Conservation (phyloP, 2,329 filamentous ascomycete genomes). For the Neopestalotiopsis sp. region DNA sequence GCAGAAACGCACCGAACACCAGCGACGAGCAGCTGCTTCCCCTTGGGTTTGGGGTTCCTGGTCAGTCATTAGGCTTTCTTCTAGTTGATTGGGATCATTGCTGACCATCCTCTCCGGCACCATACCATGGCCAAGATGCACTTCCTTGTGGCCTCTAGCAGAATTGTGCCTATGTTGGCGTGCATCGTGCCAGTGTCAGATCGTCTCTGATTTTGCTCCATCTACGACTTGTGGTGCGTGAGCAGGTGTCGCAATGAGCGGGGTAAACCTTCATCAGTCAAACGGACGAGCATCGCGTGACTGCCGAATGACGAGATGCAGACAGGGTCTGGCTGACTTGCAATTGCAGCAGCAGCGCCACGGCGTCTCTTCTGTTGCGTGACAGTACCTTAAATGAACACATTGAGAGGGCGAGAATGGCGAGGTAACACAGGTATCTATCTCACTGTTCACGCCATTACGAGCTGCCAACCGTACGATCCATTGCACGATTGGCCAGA, state of each 20-base stretch:
- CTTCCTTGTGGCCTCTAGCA: too few species aligned
- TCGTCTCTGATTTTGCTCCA: background rate
- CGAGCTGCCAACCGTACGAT: constrained; percentile 7
- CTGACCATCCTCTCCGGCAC: too few species aligned
- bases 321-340: background rate
- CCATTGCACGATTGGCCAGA: constrained; percentile 1
- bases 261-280: constrained; percentile 8
- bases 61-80: background rate
- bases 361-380: background rate
- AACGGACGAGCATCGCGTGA: constrained; percentile 21
- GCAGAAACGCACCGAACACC: background rate
- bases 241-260: constrained; percentile 15
- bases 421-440: constrained; percentile 7
- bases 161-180: background rate
- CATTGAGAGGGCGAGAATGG: background rate
- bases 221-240: constrained; percentile 1
- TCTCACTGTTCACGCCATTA: constrained; percentile 5
- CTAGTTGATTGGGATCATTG: background rate
- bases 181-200: background rate
- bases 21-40: background rate
- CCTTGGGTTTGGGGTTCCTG: background rate
- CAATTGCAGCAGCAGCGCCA: background rate
- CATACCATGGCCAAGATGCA: too few species aligned
- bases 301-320: constrained; percentile 11
- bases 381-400: background rate